Conservation (phyloP, 306 rosid species). For the Dryas octopetala region DNA sequence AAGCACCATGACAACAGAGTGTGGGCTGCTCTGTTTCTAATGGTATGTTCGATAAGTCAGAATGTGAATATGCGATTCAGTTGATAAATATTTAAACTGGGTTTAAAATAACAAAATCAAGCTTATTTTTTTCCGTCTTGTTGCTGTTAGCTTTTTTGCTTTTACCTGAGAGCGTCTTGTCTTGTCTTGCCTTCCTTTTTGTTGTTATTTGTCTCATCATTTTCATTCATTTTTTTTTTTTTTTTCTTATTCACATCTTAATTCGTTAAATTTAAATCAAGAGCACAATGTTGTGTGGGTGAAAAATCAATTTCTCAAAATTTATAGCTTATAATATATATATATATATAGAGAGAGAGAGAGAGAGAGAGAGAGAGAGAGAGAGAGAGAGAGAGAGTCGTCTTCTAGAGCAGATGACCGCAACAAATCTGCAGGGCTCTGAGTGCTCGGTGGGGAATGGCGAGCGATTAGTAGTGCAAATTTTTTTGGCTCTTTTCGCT, state of each 20-base stretch:
- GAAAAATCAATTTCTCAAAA: neutral
- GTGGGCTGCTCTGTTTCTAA: constrained; percentile 92
- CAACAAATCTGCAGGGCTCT: no score
- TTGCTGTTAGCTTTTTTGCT: constrained; percentile 6
- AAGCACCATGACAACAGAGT: constrained; percentile 88
- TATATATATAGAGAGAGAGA: neutral
- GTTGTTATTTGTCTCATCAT: neutral
- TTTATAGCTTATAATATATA: neutral
- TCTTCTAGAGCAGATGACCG: no score
- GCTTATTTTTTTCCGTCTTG: neutral
- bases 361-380: no score
- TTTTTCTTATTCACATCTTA: neutral
- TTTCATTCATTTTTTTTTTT: neutral
- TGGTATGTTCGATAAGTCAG: constrained; percentile 56
- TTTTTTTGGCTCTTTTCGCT: no score
- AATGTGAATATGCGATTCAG: constrained; percentile 20
- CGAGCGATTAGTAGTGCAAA: no score
- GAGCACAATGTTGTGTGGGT: neutral
- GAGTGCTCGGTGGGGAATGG: no score
- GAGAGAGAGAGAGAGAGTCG: no score
- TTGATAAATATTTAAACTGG: constrained; percentile 3
- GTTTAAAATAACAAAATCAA: constrained; percentile 19
- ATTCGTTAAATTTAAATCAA: neutral
- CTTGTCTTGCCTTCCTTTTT: neutral
- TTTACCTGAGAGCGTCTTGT: constrained; percentile 14